Base-by-base conservation (phyloP, 2,329 filamentous ascomycete genomes). In the Colletotrichum tropicale region DNA sequence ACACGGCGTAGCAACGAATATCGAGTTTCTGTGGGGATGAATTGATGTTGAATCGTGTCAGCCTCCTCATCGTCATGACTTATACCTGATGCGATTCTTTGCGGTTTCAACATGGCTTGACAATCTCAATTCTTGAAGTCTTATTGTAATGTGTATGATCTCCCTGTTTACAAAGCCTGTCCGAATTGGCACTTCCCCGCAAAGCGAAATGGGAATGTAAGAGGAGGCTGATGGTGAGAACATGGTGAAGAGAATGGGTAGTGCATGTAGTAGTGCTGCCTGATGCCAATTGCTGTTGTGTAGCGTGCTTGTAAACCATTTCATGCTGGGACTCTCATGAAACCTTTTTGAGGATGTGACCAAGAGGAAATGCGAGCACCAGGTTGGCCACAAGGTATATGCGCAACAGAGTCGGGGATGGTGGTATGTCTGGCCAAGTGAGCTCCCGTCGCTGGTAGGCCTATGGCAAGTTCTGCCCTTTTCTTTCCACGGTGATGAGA, bases 141-240 rank as follows among this genome's bases (percentile, higher is more conserved):
- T 0, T 34, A 15, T 34, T 34, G 13, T 34, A 5, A 30, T 5
- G 30, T 30, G 30, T 30, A 30, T 30, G 30, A 30, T 30, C 30
- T 30, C 30, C 30, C 30, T 5, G 3, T 30, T 30, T 30, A 30
- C 28, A 18, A 38, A 38, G 16, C 16, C 16, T 43, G 36, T 43
- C 1, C 36, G 36, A 9, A 2, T 10, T 43, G 1, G 1, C 1
- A 48, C 38, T 16, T 8, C 36, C 15, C 38, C 18, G 1, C 18
- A 12, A 6, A n/a, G 18, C 38, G 0, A 0, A 12, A 48, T n/a
- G 16, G 38, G 8, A 0, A 1, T 4, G 18, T 48, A 21, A 21
- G 18, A 12, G 38, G 4, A 1, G 38, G 0, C 18, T n/a, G 18
- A 48, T 12, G 9, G 0, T 21, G 38, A n/a, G 0, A 12, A 48